phyloP scores from a whole-genome alignment of 2,329 filamentous ascomycete species.

The Rugonectria rugulosa region DNA sequence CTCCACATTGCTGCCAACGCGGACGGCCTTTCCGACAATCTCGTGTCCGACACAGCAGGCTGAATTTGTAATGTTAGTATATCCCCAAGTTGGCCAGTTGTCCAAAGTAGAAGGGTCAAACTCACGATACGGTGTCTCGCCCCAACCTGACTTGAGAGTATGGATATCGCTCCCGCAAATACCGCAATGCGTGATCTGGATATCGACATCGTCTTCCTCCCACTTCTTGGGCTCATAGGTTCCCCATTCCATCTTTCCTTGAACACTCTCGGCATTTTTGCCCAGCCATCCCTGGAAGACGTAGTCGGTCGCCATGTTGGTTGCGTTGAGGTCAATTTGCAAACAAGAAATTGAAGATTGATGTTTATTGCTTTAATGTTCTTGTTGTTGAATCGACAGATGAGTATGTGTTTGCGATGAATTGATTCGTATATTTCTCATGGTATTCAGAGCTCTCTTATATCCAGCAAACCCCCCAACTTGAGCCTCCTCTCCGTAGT shows the following conservation, averaged over 20 bases:
- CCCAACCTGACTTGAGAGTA: slow-evolving; percentile 63
- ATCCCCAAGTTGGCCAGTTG: neutral
- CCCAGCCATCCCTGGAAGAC: slow-evolving; percentile 53
- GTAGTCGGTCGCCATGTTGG: slow-evolving; percentile 20
- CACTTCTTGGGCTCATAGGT: slow-evolving; percentile 69
- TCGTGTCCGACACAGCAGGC: slow-evolving; percentile 69
- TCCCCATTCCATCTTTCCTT: slow-evolving; percentile 63
- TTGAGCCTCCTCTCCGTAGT: too few species aligned
- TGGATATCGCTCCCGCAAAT: slow-evolving; percentile 71
- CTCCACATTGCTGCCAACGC: slow-evolving; percentile 65
- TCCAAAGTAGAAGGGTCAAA: neutral
- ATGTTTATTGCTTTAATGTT: too few species aligned
- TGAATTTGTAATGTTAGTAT: slow-evolving; percentile 25
- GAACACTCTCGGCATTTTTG: slow-evolving; percentile 46
- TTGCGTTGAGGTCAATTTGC: too few species aligned
- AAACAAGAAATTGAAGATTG: too few species aligned
- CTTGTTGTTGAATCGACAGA: too few species aligned
- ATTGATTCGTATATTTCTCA: too few species aligned
- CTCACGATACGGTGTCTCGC: slow-evolving; percentile 26
- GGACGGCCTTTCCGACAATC: slow-evolving; percentile 65
- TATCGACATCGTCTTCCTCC: slow-evolving; percentile 71
- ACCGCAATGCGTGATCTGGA: slow-evolving; percentile 70
- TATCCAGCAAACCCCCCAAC: too few species aligned
- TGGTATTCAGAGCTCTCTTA: too few species aligned
- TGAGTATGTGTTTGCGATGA: too few species aligned